phyloP scores from a whole-genome alignment of 108 stramenopile genomes.

The Skeletonema tropicum region DNA sequence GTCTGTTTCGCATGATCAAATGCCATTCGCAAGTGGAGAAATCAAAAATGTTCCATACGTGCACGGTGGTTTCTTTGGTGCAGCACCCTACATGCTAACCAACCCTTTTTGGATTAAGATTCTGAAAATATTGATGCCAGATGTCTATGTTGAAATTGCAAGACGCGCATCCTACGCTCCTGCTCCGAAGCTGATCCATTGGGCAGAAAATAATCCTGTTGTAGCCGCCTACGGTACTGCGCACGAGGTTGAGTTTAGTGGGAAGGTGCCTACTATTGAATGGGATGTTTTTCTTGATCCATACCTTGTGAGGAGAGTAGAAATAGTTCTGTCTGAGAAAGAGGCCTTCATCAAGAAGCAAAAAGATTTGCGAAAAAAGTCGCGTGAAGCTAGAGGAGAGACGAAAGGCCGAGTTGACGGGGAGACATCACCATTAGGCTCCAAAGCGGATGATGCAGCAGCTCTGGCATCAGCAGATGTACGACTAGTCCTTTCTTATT shows the following conservation, averaged over 20 bases:
- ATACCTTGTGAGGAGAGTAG: constrained; percentile 62
- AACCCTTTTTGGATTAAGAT: constrained; percentile 83
- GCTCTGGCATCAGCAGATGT: constrained; percentile 34
- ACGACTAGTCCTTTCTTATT: constrained; percentile 57
- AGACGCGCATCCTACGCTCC: constrained; percentile 67
- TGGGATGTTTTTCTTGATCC: constrained; percentile 91
- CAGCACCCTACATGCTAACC: constrained; percentile 85
- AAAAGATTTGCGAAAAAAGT: constrained; percentile 33
- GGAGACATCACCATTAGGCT: constrained; percentile 1
- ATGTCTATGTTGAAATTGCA: constrained; percentile 86
- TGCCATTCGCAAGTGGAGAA: constrained; percentile 61
- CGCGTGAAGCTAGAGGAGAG: constrained; percentile 3
- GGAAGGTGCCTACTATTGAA: constrained; percentile 62
- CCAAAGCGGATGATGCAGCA: constrained; percentile 13
- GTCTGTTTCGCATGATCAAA: constrained; percentile 70
- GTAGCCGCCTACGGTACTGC: constrained; percentile 86
- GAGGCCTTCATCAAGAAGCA: constrained; percentile 55
- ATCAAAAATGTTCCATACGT: constrained; percentile 78
- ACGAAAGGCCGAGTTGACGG: neutral
- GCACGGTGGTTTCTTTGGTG: constrained; percentile 90
- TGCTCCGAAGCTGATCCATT: constrained; percentile 78
- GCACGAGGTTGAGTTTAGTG: constrained; percentile 63
- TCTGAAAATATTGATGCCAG: constrained; percentile 78
- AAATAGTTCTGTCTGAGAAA: constrained; percentile 69
- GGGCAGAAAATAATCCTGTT: constrained; percentile 93